Evolutionary conservation across 306 rosid species (phyloP), one percentile per base, ranked within the genome.

Genomic region (Erythrophleum fordii): DNA sequence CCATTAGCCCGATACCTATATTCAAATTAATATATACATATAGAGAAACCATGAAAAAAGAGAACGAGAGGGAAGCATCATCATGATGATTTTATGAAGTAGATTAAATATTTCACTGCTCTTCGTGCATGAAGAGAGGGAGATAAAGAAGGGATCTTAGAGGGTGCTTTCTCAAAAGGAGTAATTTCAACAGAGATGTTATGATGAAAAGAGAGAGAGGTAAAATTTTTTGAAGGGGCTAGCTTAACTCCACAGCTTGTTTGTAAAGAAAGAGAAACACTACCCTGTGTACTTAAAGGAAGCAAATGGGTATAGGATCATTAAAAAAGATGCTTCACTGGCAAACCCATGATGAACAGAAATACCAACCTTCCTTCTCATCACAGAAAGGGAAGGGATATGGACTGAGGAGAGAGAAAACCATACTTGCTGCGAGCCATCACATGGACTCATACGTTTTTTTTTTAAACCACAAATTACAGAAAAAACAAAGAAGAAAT

Each of bases 231-330:
- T 1, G 25, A 59, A 26, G 1, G 12, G 66, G 34, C 17, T 25
- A 11, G 18, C 37, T 59, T 12, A 51, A 52, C 67, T 39, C 72
- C 72, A 59, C 75, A 73, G 73, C 3, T 77, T 80, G 8, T 62
- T 81, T 81, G 85, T 45, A 73, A 89, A 88, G 69, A 84, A 76
- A 83, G 85, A 80, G 81, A 88, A 66, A 67, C 84, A 78, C 67
- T 58, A n/a, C 76, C 18, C 73, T 86, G 73, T 84, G 87, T 86
- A 83, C 88, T 44, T 69, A 44, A 84, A 79, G 84, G 69, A 76
- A 77, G 80, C 67, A 81, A 53, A 20, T 11, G 28, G 72, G 48
- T 20, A 78, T 77, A 58, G 65, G 31, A 77, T 81, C 74, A 74
- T n/a, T 45, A 71, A 16, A 26, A 68, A 72, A 59, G 75, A 55